These are phyloP conservation scores for Phalaenopsis aphrodite DNA, from an alignment of 106 monocot species.

Conservation along the genomic window DNA sequence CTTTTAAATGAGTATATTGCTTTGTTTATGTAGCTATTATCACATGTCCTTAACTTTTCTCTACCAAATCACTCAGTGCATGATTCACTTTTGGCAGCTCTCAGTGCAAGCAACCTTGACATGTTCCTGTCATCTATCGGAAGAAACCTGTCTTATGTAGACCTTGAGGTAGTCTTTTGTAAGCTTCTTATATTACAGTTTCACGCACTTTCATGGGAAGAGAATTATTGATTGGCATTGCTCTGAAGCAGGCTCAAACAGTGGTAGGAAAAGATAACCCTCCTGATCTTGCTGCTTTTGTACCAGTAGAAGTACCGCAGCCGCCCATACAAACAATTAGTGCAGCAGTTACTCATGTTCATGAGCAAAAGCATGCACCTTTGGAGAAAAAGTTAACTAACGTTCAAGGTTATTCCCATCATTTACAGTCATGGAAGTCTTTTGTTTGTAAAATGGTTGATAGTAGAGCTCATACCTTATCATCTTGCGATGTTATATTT, in stretches of 20 bases:
- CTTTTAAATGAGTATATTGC: background rate
- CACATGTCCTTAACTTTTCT: background rate
- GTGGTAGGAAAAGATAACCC: conserved; percentile 80
- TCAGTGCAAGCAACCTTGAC: conserved; percentile 62
- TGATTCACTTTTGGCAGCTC: conserved; percentile 32
- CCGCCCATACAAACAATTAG: conserved; percentile 22
- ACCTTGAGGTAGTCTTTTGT: conserved; percentile 63
- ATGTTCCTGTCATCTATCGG: conserved; percentile 80
- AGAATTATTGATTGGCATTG: conserved; percentile 1
- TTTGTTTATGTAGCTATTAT: background rate
- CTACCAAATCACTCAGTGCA: background rate
- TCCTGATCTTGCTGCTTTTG: conserved; percentile 80
- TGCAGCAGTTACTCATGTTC: conserved; percentile 15
- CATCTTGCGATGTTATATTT: background rate
- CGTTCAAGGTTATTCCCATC: background rate
- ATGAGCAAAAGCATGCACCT: conserved; percentile 17
- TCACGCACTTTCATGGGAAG: background rate
- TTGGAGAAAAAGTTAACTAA: conserved; percentile 24
- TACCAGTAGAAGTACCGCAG: conserved; percentile 41
- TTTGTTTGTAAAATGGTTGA: background rate
- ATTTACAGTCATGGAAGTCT: background rate
- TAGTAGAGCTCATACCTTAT: background rate
- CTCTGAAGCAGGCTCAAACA: conserved; percentile 46
- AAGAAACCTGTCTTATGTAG: conserved; percentile 65
- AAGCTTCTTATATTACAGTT: conserved; percentile 1